Evolutionary conservation across 1,284 basidiomycete genomes (phyloP).

Genomic region (Chiua sp.): DNA sequence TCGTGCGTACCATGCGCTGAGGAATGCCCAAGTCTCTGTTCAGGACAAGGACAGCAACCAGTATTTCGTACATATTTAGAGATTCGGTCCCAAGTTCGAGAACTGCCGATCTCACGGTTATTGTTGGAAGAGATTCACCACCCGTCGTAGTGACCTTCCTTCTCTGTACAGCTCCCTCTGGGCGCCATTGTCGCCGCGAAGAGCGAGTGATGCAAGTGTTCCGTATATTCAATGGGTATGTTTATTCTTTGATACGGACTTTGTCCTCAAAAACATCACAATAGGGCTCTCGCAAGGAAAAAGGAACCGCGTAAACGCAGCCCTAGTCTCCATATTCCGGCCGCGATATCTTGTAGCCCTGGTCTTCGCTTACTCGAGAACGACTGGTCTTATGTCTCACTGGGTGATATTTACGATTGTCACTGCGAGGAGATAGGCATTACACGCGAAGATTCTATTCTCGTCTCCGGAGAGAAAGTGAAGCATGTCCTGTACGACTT

Average conservation of each 20-base stretch:
- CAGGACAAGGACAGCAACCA: constrained; percentile 95
- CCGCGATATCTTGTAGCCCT: constrained; percentile 86
- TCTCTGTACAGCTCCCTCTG: constrained; percentile 90
- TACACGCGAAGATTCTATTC: constrained; percentile 87
- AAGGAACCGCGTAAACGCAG: constrained; percentile 96
- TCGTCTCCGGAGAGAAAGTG: constrained; percentile 85
- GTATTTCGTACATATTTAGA: constrained; percentile 91
- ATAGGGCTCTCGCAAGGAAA: constrained; percentile 81
- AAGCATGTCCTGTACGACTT: constrained; percentile 71
- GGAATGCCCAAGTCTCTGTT: constrained; percentile 2
- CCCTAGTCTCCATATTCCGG: constrained; percentile 90
- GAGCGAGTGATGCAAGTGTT: constrained; percentile 94
- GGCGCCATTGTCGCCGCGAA: constrained; percentile 90
- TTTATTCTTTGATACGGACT: background rate
- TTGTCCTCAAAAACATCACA: constrained; percentile 16
- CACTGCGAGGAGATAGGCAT: constrained; percentile 84
- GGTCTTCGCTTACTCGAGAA: constrained; percentile 89
- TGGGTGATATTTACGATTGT: constrained; percentile 95
- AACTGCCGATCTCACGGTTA: constrained; percentile 86
- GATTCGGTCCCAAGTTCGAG: constrained; percentile 93
- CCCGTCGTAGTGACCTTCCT: constrained; percentile 94
- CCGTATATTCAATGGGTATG: constrained; percentile 89
- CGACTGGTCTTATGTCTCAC: constrained; percentile 89
- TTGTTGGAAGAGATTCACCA: constrained; percentile 90
- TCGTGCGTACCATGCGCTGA: background rate